phyloP scores from a whole-genome alignment of 225 moss, liverwort and hornwort species.

The Polytrichum formosum region DNA sequence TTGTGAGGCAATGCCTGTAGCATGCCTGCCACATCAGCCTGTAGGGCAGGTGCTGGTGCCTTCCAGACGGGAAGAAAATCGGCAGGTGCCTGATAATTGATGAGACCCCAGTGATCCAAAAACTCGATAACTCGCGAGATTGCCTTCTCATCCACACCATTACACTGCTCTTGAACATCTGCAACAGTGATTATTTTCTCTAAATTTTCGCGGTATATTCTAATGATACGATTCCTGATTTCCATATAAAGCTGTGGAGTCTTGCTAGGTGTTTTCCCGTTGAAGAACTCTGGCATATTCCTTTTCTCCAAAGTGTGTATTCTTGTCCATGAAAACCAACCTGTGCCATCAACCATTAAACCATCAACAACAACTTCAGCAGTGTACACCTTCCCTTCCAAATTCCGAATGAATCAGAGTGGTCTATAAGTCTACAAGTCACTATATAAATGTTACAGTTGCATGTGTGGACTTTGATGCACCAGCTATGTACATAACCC shows the following conservation, averaged over 20 bases:
- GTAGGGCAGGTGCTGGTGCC: slow-evolving; percentile 34
- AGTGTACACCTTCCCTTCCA: background rate
- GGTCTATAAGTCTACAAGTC: too few species aligned
- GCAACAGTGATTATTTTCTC: slow-evolving; percentile 49
- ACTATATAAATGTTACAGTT: too few species aligned
- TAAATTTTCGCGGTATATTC: slow-evolving; percentile 81
- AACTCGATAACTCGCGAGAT: slow-evolving; percentile 74
- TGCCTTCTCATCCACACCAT: slow-evolving; percentile 57
- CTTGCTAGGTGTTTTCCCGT: slow-evolving; percentile 67
- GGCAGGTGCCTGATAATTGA: slow-evolving; percentile 79
- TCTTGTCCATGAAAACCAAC: slow-evolving; percentile 92
- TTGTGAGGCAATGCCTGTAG: slow-evolving; percentile 51
- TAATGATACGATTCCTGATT: slow-evolving; percentile 73
- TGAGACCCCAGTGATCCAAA: slow-evolving; percentile 96
- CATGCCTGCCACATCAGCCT: slow-evolving; percentile 54
- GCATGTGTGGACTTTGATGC: too few species aligned
- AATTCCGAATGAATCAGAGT: background rate
- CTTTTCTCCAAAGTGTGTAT: slow-evolving; percentile 76
- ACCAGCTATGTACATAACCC: too few species aligned
- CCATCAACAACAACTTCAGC: too few species aligned
- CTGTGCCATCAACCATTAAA: slow-evolving; percentile 27
- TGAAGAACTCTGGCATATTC: slow-evolving; percentile 80
- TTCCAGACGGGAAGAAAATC: slow-evolving; percentile 61
- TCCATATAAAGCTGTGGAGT: slow-evolving; percentile 72
- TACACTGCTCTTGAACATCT: slow-evolving; percentile 65